phyloP scores from a whole-genome alignment of 2,329 filamentous ascomycete species.

The Colletotrichum shisoi region DNA sequence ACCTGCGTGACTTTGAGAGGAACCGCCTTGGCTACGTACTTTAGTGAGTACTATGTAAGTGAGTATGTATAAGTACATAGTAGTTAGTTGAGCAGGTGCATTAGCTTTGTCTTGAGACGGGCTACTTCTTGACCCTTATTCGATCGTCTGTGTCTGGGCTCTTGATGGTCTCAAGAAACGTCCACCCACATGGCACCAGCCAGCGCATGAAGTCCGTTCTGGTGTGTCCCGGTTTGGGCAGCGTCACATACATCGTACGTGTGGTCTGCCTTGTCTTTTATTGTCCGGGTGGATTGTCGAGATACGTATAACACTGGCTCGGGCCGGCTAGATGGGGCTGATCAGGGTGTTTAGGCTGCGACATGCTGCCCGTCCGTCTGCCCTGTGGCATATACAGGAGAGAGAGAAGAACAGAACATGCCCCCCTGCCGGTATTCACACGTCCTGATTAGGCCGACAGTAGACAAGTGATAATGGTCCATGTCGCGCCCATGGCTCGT shows the following conservation, averaged over 20 bases:
- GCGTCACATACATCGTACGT: constrained; percentile 5
- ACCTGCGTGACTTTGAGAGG: no score
- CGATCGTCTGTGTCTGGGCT: constrained; percentile 5
- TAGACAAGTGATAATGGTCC: background rate
- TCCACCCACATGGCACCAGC: constrained; percentile 39
- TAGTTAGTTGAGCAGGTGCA: background rate
- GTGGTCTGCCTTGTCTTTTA: background rate
- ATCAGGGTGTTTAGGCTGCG: background rate
- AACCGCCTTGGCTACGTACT: no score
- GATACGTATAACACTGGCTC: background rate
- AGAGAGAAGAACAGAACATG: background rate
- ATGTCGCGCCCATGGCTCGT: constrained; percentile 1
- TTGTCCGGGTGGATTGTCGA: constrained; percentile 1
- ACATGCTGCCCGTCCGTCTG: background rate
- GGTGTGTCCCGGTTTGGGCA: constrained; percentile 11
- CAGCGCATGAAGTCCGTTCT: constrained; percentile 18
- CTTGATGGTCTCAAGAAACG: background rate
- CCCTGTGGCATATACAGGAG: constrained; percentile 6
- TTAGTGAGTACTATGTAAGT: no score
- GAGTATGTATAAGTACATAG: no score
- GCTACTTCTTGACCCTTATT: constrained; percentile 20
- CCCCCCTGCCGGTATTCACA: background rate
- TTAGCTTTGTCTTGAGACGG: constrained; percentile 18
- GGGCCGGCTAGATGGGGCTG: constrained; percentile 16
- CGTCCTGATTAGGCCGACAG: background rate